phyloP scores from a whole-genome alignment of 164 flowering plant species.

The Dillenia suffruticosa region DNA sequence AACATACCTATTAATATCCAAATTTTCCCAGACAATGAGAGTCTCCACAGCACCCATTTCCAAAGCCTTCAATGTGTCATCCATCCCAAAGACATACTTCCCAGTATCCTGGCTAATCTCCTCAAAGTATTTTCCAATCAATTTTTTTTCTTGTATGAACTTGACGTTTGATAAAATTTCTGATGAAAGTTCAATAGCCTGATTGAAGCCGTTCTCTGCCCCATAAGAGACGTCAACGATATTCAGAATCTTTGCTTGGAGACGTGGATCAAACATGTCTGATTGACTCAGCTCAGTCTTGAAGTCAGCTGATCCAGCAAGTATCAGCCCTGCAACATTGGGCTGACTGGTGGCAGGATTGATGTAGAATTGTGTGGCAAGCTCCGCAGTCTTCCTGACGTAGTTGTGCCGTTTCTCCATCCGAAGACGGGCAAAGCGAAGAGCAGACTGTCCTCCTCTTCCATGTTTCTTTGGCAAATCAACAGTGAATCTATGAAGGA shows the following conservation, averaged over 20 bases:
- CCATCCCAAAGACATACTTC: constrained; percentile 19
- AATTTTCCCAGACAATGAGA: constrained; percentile 16
- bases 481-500: constrained; percentile 31
- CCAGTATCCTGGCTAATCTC: neutral
- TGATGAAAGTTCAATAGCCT: no score
- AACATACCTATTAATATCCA: constrained; percentile 26
- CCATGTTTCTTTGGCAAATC: constrained; percentile 47
- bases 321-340: constrained; percentile 39
- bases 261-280: constrained; percentile 48
- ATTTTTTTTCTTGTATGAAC: constrained; percentile 38
- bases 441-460: constrained; percentile 46
- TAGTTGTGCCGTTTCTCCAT: constrained; percentile 1
- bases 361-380: constrained; percentile 14
- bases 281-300: constrained; percentile 48
- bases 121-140: constrained; percentile 12
- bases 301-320: constrained; percentile 52
- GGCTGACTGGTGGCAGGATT: constrained; percentile 46
- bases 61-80: constrained; percentile 28
- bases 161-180: constrained; percentile 3
- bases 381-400: no score
- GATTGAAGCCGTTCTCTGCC: no score
- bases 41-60: constrained; percentile 32
- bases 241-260: neutral
- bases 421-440: constrained; percentile 37
- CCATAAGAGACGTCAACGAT: no score